A percentile compares a stretch with the other conserved stretches of the same genome.
Evolutionary conservation across 441 rosid genomes (phyloP).

Genomic region (Euphorbia schlechtendalii): DNA sequence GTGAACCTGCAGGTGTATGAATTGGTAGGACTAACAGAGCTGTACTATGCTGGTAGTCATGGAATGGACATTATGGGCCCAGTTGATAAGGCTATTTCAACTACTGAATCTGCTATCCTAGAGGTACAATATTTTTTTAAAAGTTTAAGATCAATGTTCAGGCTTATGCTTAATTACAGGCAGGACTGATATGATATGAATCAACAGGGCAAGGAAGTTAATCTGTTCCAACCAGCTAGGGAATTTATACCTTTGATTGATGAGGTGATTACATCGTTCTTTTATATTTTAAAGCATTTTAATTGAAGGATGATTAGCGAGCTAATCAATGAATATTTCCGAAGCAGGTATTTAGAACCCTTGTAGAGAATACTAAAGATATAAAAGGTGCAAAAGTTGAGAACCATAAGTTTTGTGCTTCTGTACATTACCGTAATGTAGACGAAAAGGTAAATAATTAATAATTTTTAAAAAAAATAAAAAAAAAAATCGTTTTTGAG

Average conservation of each 20-base stretch:
- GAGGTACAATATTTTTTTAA: slow-evolving; percentile 28
- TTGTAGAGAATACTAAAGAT: slow-evolving; percentile 58
- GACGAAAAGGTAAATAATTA: slow-evolving; percentile 89
- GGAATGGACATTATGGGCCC: slow-evolving; percentile 98
- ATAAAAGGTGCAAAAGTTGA: slow-evolving; percentile 85
- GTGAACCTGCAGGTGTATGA: slow-evolving; percentile 50
- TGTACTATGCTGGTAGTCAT: slow-evolving; percentile 95
- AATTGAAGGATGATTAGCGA: neutral
- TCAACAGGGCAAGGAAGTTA: slow-evolving; percentile 64
- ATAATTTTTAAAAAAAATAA: too few relatives aligned
- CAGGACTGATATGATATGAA: neutral
- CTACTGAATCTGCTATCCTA: slow-evolving; percentile 55
- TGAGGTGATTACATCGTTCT: slow-evolving; percentile 39
- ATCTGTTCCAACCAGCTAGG: slow-evolving; percentile 84
- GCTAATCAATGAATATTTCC: neutral
- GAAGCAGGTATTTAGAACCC: slow-evolving; percentile 68
- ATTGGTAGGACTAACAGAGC: slow-evolving; percentile 88
- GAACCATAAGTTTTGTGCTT: slow-evolving; percentile 87
- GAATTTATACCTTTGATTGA: slow-evolving; percentile 72
- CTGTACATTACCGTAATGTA: slow-evolving; percentile 97
- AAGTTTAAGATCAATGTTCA: neutral
- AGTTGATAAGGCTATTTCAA: neutral
- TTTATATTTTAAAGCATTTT: too few relatives aligned
- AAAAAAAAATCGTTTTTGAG: too few relatives aligned
- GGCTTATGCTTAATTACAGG: neutral